Percentiles rank a stretch among this genome's conserved stretches.
Evolutionary conservation across 768 basidiomycete species (phyloP).

Genomic region (Vararia minispora): DNA sequence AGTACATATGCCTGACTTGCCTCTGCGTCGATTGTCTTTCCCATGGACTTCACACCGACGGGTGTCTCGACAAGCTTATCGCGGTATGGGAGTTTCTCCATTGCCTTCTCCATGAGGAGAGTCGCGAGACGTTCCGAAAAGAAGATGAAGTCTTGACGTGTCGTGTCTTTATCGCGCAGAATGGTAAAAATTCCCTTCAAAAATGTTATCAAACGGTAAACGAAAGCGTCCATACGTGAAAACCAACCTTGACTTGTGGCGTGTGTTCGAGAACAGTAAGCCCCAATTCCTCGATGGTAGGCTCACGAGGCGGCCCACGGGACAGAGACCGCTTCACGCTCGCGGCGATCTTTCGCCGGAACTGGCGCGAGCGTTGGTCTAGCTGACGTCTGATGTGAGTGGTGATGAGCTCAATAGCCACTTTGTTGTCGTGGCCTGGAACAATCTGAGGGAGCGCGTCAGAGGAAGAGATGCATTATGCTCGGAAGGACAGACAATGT

Average conservation of each 20-base stretch:
- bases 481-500: conserved; percentile 48
- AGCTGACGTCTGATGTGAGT: conserved; percentile 84
- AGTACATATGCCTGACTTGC: conserved; percentile 24
- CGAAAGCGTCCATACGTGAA: not conserved
- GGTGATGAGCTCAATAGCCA: conserved; percentile 88
- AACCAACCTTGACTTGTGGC: conserved; percentile 60
- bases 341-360: conserved; percentile 62
- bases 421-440: conserved; percentile 81
- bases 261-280: conserved; percentile 67
- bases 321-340: conserved; percentile 15
- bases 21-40: conserved; percentile 51
- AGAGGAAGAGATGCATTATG: not conserved
- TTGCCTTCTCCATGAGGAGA: conserved; percentile 71
- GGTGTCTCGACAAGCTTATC: conserved; percentile 59
- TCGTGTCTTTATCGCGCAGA: conserved; percentile 60
- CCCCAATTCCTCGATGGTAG: conserved; percentile 31
- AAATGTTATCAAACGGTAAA: conserved; percentile 50
- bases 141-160: conserved; percentile 84
- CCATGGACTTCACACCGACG: conserved; percentile 38
- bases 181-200: conserved; percentile 86
- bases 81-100: conserved; percentile 70
- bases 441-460: conserved; percentile 57
- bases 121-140: conserved; percentile 83
- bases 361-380: conserved; percentile 60
- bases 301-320: conserved; percentile 8